Base-by-base conservation (phyloP, 371 early-diverging fungal species). In the Haplosporangium sp. region DNA sequence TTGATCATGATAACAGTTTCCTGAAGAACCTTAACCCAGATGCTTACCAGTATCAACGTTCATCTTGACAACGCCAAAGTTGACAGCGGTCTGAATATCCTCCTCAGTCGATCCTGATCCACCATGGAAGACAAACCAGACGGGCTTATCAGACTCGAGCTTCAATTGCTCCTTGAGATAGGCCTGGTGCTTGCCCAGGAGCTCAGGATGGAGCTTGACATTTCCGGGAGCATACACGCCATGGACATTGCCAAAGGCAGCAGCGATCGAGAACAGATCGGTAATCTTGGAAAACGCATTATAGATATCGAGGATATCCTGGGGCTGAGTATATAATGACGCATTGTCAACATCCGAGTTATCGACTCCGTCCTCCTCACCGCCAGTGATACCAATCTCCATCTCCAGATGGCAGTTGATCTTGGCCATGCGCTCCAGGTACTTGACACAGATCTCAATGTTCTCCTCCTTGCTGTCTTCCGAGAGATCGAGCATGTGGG, bases 311-410 rank as follows among this genome's bases (percentile, higher is more conserved):
- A 92, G 94, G 71, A 96, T 93, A 77, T 96, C 96, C 81, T 95
- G 93, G 48, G 96, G 95, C 80, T 95, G 95, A 46, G 95, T 95
- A 88, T 95, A 96, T 12, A 96, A 87, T 23, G 91, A 65, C 66
- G 91, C 87, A 77, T 94, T 95, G 83, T 95, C 95, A 57, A 95
- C 94, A 42, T 83, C 86, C 76, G 93, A 90, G 87, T 96, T 95
- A 88, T 95, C 94, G 63, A 96, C 96, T 83, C 96, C 96, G 77
- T 96, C 96, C 85, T 96, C 96, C 85, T 96, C 96, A 73, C 96
- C 96, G 83, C 96, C 96, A 37, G 96, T 95, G 83, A 96, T 94
- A 84, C 96, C 96, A 61, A 96, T 95, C 87, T 96, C 96, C 95
- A 96, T 96, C 85, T 96, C 96, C 66, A 96, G 87, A 73, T 89